Conservation (phyloP, 2,329 filamentous ascomycete genomes). For the Ceratocystis cacaofunesta region DNA sequence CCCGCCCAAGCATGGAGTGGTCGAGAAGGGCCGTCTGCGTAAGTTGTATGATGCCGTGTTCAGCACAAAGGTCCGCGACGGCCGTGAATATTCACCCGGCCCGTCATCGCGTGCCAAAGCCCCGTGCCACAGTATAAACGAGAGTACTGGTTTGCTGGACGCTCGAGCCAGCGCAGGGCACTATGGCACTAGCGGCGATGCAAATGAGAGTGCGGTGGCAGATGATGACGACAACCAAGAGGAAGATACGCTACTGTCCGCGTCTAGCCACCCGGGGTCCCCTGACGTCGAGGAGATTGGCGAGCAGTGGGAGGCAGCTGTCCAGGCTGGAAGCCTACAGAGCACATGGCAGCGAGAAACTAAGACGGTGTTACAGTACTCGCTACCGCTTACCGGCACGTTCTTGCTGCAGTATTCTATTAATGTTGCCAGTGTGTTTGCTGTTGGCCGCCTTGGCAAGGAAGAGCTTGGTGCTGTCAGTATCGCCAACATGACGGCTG, state of each 20-base stretch:
- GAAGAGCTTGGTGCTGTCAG: conserved; percentile 35
- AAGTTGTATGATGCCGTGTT: conserved; percentile 35
- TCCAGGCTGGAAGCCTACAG: conserved; percentile 63
- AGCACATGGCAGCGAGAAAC: conserved; percentile 86
- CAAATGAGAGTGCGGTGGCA: conserved; percentile 21
- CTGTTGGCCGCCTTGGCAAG: conserved; percentile 60
- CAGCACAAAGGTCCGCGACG: conserved; percentile 34
- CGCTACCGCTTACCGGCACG: conserved; percentile 54
- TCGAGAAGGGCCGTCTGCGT: conserved; percentile 20
- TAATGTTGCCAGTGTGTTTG: conserved; percentile 68
- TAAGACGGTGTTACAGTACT: conserved; percentile 62
- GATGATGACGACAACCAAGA: conserved; percentile 8
- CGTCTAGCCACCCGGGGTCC: conserved; percentile 21
- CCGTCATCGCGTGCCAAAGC: background rate
- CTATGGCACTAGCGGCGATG: background rate
- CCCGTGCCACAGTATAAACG: conserved; percentile 6
- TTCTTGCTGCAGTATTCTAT: conserved; percentile 73
- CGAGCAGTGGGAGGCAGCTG: conserved; percentile 72
- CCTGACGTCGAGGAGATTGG: conserved; percentile 44
- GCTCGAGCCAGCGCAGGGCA: background rate
- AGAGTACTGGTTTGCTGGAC: conserved; percentile 7
- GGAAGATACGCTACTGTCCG: conserved; percentile 26
- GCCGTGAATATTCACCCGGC: conserved; percentile 14
- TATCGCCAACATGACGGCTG: conserved; percentile 57
- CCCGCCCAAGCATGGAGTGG: conserved; percentile 37